phyloP scores from a whole-genome alignment of 805 yeast species.

The Lachancea lanzarotensis region DNA sequence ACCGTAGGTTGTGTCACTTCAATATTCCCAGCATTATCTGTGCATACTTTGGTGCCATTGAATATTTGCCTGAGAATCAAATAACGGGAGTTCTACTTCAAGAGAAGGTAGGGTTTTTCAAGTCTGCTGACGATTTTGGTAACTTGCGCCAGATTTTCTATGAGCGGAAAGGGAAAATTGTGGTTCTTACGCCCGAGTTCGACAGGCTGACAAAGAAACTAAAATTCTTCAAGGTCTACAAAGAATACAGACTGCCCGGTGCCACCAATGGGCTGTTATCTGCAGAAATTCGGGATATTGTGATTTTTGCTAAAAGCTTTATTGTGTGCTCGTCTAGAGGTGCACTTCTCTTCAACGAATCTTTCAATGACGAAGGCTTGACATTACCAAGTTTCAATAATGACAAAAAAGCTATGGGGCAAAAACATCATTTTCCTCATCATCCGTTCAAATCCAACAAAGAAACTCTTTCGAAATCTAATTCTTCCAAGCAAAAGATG shows the following conservation, averaged over 20 bases:
- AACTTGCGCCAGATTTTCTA: constrained; percentile 49
- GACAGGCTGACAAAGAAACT: constrained; percentile 28
- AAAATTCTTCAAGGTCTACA: constrained; percentile 37
- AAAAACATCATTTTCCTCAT: constrained; percentile 17
- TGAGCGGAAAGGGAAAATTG: constrained; percentile 44
- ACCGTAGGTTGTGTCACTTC: constrained; percentile 53
- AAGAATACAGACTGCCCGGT: constrained; percentile 51
- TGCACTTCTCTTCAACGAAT: constrained; percentile 48
- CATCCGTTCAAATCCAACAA: constrained; percentile 18
- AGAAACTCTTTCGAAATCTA: constrained; percentile 21
- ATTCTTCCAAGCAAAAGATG: constrained; percentile 28
- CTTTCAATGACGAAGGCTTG: constrained; percentile 48
- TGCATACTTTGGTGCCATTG: constrained; percentile 43
- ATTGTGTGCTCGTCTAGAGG: constrained; percentile 64
- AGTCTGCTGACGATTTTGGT: constrained; percentile 61
- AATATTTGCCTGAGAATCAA: constrained; percentile 29
- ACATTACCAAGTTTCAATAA: constrained; percentile 55
- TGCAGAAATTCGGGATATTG: constrained; percentile 53
- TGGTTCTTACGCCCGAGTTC: constrained; percentile 37
- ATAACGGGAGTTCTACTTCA: constrained; percentile 46
- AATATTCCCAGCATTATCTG: constrained; percentile 55
- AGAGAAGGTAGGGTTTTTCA: constrained; percentile 55
- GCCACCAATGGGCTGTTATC: constrained; percentile 49
- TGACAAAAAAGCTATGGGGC: constrained; percentile 22
- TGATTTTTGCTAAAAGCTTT: constrained; percentile 59